Percentiles rank a stretch among this genome's conserved stretches.
These are phyloP conservation scores for Platanthera guangdongensis DNA, from an alignment of 106 monocot species.

Conservation along the genomic window DNA sequence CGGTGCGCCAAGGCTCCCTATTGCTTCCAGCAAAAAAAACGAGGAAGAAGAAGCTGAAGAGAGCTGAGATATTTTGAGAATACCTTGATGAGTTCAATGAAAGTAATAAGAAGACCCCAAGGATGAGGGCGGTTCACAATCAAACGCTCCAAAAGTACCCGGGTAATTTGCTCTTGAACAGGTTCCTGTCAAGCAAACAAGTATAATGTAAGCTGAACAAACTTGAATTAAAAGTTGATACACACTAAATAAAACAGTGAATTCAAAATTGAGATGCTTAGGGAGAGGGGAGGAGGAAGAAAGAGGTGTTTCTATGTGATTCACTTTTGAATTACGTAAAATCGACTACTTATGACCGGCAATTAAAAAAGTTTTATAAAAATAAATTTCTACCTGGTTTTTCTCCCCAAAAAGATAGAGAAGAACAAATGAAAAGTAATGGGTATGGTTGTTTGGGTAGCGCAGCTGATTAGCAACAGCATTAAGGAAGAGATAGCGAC, in stretches of 20 bases:
- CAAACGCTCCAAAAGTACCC: conserved; percentile 79
- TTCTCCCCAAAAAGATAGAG: conserved; percentile 83
- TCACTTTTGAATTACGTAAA: no score
- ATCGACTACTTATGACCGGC: no score
- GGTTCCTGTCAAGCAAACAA: not conserved
- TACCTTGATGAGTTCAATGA: conserved; percentile 96
- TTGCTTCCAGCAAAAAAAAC: not conserved
- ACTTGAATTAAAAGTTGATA: not conserved
- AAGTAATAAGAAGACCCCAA: conserved; percentile 92
- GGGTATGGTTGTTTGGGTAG: conserved; percentile 94
- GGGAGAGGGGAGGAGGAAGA: not conserved
- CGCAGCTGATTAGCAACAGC: conserved; percentile 90
- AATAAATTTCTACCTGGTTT: conserved; percentile 35
- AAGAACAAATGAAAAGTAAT: conserved; percentile 88
- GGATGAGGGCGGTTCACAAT: conserved; percentile 94
- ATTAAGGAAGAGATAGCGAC: conserved; percentile 89
- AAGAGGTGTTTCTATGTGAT: not conserved
- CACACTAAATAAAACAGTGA: not conserved
- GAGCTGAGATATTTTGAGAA: not conserved
- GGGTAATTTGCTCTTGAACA: conserved; percentile 82
- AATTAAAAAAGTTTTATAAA: not conserved
- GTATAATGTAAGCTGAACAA: not conserved
- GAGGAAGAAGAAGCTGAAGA: not conserved
- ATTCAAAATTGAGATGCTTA: not conserved
- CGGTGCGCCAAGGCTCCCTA: no score